phyloP scores from a whole-genome alignment of 805 yeast genomes.

The Yarrowia deformans region DNA sequence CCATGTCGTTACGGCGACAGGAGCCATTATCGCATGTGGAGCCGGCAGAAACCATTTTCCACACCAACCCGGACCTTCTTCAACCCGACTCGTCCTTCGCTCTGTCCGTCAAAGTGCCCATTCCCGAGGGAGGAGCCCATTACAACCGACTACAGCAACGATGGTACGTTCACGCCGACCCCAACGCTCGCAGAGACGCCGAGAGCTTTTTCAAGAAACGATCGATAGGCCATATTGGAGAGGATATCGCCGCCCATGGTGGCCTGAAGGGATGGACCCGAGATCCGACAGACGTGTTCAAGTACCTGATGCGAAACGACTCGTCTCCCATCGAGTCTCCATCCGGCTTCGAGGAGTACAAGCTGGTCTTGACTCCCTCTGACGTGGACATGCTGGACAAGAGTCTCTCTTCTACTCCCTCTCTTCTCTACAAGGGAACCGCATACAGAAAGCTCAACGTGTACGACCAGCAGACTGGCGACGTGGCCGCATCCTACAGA shows the following conservation, averaged over 20 bases:
- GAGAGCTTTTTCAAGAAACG: slow-evolving; percentile 27
- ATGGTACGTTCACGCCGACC: slow-evolving; percentile 35
- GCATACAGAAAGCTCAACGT: slow-evolving; percentile 46
- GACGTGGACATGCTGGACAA: slow-evolving; percentile 40
- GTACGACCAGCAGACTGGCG: slow-evolving; percentile 41
- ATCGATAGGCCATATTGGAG: slow-evolving; percentile 10
- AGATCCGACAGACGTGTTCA: slow-evolving; percentile 32
- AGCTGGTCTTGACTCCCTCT: slow-evolving; percentile 40
- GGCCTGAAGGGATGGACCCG: slow-evolving; percentile 10
- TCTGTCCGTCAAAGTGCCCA: slow-evolving; percentile 27
- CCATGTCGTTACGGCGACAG: slow-evolving; percentile 33
- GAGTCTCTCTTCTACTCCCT: not conserved
- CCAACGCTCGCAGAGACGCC: slow-evolving; percentile 32
- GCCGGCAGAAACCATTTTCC: slow-evolving; percentile 34
- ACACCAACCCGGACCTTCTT: slow-evolving; percentile 8
- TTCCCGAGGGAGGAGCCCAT: slow-evolving; percentile 34
- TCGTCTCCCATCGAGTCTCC: slow-evolving; percentile 17
- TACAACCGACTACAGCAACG: slow-evolving; percentile 37
- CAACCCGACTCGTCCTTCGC: slow-evolving; percentile 22
- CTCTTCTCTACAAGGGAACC: slow-evolving; percentile 44
- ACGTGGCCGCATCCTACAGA: slow-evolving; percentile 40
- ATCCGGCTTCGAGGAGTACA: slow-evolving; percentile 27
- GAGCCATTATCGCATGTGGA: slow-evolving; percentile 31
- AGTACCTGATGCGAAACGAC: slow-evolving; percentile 30
- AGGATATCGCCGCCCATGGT: slow-evolving; percentile 16